Conservation (phyloP, 257 asterid species). For the Forsythia viridissima region DNA sequence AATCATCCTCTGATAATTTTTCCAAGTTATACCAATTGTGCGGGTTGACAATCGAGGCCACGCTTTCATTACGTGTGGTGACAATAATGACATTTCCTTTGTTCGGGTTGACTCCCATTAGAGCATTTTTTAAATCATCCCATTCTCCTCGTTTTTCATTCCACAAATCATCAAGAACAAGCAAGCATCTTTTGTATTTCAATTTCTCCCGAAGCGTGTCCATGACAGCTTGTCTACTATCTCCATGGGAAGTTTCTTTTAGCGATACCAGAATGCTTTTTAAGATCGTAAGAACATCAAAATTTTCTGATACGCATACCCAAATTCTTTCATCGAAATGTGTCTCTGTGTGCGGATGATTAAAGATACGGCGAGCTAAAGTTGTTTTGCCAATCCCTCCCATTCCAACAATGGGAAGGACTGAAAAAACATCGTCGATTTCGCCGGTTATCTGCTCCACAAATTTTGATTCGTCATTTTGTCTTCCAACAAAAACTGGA, state of each 20-base stretch:
- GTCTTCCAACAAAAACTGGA: too few relatives aligned
- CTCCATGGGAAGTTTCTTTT: background rate
- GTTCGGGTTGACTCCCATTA: background rate
- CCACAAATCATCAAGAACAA: conserved; percentile 25
- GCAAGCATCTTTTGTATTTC: background rate
- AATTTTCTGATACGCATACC: conserved; percentile 15
- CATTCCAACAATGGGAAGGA: too few relatives aligned
- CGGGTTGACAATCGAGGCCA: background rate
- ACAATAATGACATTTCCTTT: background rate
- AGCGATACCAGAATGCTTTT: conserved; percentile 5
- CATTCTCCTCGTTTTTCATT: conserved; percentile 6
- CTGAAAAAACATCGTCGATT: too few relatives aligned
- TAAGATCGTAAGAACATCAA: conserved; percentile 3
- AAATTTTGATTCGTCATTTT: too few relatives aligned
- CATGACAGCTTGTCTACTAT: background rate
- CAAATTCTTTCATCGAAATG: conserved; percentile 8
- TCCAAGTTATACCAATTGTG: background rate
- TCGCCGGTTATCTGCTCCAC: too few relatives aligned
- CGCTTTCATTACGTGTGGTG: conserved; percentile 6
- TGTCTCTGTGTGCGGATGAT: background rate
- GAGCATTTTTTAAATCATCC: background rate
- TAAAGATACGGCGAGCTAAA: background rate
- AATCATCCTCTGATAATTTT: conserved; percentile 9
- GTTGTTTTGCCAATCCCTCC: conserved; percentile 17
- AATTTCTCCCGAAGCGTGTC: background rate